A percentile compares a stretch with the other conserved stretches of the same genome.
Conservation (phyloP, 345 rosid species). For the Populus alba region DNA sequence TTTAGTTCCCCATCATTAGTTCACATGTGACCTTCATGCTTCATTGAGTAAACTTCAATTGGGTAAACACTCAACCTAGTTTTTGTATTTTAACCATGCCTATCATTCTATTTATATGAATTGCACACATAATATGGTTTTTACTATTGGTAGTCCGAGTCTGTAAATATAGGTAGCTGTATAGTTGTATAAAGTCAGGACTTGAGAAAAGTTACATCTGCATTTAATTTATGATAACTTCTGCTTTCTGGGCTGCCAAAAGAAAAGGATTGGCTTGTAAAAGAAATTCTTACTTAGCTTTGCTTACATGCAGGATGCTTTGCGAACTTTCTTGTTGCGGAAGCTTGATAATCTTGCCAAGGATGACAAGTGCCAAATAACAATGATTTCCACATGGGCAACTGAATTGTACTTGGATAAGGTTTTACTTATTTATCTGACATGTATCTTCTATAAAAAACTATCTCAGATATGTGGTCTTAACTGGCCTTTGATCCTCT, state of each 20-base stretch:
- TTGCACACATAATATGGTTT: neutral
- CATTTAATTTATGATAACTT: neutral
- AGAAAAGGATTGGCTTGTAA: neutral
- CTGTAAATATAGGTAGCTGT: neutral
- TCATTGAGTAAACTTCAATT: neutral
- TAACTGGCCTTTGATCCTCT: neutral
- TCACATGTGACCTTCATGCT: neutral
- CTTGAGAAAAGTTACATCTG: neutral
- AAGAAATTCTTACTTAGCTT: neutral
- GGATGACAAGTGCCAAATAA: slow-evolving; percentile 96
- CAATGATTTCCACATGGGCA: slow-evolving; percentile 99
- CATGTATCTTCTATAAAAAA: slow-evolving; percentile 11
- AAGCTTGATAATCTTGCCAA: slow-evolving; percentile 91
- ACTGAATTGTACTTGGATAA: slow-evolving; percentile 96
- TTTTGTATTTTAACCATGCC: neutral
- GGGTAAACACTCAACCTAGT: neutral
- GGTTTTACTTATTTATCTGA: slow-evolving; percentile 50
- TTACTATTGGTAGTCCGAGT: neutral
- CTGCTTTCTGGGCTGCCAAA: neutral
- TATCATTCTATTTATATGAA: neutral
- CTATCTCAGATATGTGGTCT: slow-evolving; percentile 6
- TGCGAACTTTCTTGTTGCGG: slow-evolving; percentile 84
- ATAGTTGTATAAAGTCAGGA: neutral
- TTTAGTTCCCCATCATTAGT: neutral
- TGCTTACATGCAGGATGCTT: slow-evolving; percentile 77